Evolutionary conservation across 2,329 filamentous ascomycete genomes (phyloP).

Genomic region (Parascedosporium putredinis): DNA sequence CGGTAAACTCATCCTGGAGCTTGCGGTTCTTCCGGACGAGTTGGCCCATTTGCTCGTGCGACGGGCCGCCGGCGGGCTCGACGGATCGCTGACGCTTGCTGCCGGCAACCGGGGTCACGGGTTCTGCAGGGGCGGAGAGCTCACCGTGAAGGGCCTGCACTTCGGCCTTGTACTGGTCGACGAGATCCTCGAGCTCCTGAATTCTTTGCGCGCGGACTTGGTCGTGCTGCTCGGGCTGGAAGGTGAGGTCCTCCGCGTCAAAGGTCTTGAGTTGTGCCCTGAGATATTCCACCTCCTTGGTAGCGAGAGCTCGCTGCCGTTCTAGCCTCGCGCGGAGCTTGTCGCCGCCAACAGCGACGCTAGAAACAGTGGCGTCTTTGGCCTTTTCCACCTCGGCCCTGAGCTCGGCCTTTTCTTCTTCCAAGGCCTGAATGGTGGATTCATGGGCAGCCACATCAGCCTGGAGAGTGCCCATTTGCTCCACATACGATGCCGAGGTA

Average conservation of each 20-base stretch:
- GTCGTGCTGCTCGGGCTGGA: slow-evolving; percentile 72
- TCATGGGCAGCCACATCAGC: slow-evolving; percentile 71
- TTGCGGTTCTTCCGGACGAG: slow-evolving; percentile 80
- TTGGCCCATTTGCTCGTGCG: slow-evolving; percentile 66
- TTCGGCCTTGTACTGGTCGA: slow-evolving; percentile 79
- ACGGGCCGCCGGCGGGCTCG: slow-evolving; percentile 44
- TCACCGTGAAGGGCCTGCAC: slow-evolving; percentile 65
- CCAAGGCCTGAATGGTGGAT: slow-evolving; percentile 58
- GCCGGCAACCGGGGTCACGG: slow-evolving; percentile 29
- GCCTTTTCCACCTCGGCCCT: slow-evolving; percentile 61
- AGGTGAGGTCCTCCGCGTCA: slow-evolving; percentile 77
- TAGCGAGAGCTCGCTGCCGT: slow-evolving; percentile 70
- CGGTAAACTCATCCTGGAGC: slow-evolving; percentile 66
- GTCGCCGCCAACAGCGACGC: slow-evolving; percentile 34
- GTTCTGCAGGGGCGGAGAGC: slow-evolving; percentile 55
- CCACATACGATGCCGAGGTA: slow-evolving; percentile 67
- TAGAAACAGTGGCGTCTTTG: slow-evolving; percentile 37
- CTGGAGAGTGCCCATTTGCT: slow-evolving; percentile 68
- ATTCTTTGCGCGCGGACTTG: slow-evolving; percentile 64
- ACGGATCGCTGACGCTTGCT: slow-evolving; percentile 57
- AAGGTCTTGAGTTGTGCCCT: slow-evolving; percentile 84
- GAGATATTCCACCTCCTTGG: slow-evolving; percentile 90
- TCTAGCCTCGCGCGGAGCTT: slow-evolving; percentile 69
- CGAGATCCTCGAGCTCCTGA: slow-evolving; percentile 70
- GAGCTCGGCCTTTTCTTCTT: slow-evolving; percentile 57